Evolutionary conservation across 345 rosid species (phyloP).

Genomic region (Alliaria petiolata): DNA sequence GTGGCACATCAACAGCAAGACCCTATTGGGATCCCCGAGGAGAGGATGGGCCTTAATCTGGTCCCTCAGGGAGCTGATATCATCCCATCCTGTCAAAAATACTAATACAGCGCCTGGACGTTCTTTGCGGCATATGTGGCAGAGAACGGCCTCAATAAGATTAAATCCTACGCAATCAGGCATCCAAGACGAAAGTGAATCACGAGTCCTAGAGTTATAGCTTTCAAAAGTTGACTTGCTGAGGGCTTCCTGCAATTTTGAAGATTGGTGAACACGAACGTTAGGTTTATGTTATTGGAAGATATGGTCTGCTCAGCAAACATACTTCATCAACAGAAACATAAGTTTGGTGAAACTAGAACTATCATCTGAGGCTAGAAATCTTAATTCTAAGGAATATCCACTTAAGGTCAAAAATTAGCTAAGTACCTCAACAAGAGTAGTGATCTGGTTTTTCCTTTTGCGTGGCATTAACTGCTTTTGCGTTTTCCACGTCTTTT

Average conservation of each 20-base stretch:
- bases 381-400: slow-evolving; percentile 8
- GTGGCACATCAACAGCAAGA: slow-evolving; percentile 81
- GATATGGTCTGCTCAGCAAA: neutral
- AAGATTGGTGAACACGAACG: neutral
- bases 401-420: neutral
- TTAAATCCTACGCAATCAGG: slow-evolving; percentile 96
- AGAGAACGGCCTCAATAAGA: slow-evolving; percentile 90
- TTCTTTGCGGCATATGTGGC: slow-evolving; percentile 96
- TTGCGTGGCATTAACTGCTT: slow-evolving; percentile 82
- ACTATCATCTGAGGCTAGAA: neutral
- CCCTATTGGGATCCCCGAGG: slow-evolving; percentile 95
- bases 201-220: slow-evolving; percentile 81
- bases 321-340: neutral
- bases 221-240: slow-evolving; percentile 76
- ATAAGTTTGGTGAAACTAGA: neutral
- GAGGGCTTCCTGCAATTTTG: slow-evolving; percentile 75
- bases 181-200: slow-evolving; percentile 84
- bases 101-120: slow-evolving; percentile 90
- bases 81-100: slow-evolving; percentile 99
- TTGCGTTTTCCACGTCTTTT: slow-evolving; percentile 93
- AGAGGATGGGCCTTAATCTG: slow-evolving; percentile 98
- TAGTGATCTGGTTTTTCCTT: slow-evolving; percentile 86
- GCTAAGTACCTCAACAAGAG: slow-evolving; percentile 85
- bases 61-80: slow-evolving; percentile 85
- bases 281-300: neutral